Base-by-base conservation (phyloP, 148 eudicot genomes). In the Persicaria tinctoria region DNA sequence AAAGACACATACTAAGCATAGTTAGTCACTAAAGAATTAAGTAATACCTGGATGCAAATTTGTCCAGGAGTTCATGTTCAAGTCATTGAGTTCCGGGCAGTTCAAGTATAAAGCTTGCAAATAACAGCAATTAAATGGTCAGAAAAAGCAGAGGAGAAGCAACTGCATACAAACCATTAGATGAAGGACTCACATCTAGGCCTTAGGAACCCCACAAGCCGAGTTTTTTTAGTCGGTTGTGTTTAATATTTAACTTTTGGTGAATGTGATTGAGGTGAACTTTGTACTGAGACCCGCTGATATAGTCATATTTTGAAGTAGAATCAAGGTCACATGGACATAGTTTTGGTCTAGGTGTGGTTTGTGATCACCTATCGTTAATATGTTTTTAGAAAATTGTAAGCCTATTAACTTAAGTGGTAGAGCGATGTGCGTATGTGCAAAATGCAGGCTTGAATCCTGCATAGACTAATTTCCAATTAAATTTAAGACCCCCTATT, bases 191-290 rank as follows among this genome's bases (percentile, higher is more conserved):
- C 83, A 94, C 98, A 80, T 94, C 97, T 80, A 91, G 86, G 81
- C 96, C 96, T 73, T 96, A 91, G 77, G 97, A 94, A 53, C 98
- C 98, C 98, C 97, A 94, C 79, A 94, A 81, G 86, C 98, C 91
- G 80, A 94, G 84, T 79, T 88, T 94, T 84, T 81, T 91, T 75
- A 94, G 79, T 47, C 89, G 87, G 74, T 76, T 87, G 80, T 94
- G 98, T 75, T 94, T 94, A 80, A 94, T 86, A 13, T 91, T 88
- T 69, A 94, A 83, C 84, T 94, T 94, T 80, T 94, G 98, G 74
- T 85, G 86, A 11, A 83, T 84, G 70, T 75, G 85, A 82, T 23
- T 86, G 95, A 62, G 88, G 80, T 44, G 85, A 80, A 81, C 77
- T 86, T 50, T 82, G 86, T 41, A 78, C 74, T 84, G 86, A 51